phyloP scores from a whole-genome alignment of 331 rosid genomes.

The Saraca asoca region DNA sequence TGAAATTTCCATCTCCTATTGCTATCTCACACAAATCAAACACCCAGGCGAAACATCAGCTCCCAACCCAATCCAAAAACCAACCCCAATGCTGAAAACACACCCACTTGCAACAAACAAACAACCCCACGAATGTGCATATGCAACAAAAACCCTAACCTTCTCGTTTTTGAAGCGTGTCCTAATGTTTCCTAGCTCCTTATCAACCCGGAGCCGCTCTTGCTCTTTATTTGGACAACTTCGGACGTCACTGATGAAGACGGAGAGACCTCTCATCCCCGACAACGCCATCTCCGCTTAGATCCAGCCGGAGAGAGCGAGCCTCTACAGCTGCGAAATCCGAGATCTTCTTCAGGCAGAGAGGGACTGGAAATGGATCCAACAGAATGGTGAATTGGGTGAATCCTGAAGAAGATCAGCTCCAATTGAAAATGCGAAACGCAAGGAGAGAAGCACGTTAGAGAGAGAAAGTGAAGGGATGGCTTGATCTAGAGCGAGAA shows the following conservation, averaged over 20 bases:
- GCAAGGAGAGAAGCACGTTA: neutral
- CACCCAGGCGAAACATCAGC: neutral
- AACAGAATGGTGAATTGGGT: neutral
- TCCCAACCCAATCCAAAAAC: slow-evolving; percentile 14
- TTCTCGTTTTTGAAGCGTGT: slow-evolving; percentile 97
- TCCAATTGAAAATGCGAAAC: slow-evolving; percentile 35
- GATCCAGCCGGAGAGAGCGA: slow-evolving; percentile 54
- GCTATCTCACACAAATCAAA: slow-evolving; percentile 16
- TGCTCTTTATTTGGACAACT: slow-evolving; percentile 98
- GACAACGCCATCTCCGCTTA: slow-evolving; percentile 84
- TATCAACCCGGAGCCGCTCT: slow-evolving; percentile 95
- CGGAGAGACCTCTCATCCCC: slow-evolving; percentile 99
- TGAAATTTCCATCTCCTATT: neutral
- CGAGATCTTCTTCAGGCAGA: slow-evolving; percentile 41
- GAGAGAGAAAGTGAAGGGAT: slow-evolving; percentile 28
- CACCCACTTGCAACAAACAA: neutral
- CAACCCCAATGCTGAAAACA: slow-evolving; percentile 5
- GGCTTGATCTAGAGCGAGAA: slow-evolving; percentile 52
- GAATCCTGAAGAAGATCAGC: slow-evolving; percentile 47
- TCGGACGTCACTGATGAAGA: slow-evolving; percentile 93
- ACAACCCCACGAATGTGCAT: slow-evolving; percentile 8
- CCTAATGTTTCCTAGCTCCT: slow-evolving; percentile 95
- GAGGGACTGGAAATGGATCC: slow-evolving; percentile 35
- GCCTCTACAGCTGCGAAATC: slow-evolving; percentile 34
- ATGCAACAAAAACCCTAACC: slow-evolving; percentile 50